These are phyloP conservation scores for Aspergillus sp. DNA, from an alignment of 2,329 filamentous ascomycete species.

Conservation along the genomic window DNA sequence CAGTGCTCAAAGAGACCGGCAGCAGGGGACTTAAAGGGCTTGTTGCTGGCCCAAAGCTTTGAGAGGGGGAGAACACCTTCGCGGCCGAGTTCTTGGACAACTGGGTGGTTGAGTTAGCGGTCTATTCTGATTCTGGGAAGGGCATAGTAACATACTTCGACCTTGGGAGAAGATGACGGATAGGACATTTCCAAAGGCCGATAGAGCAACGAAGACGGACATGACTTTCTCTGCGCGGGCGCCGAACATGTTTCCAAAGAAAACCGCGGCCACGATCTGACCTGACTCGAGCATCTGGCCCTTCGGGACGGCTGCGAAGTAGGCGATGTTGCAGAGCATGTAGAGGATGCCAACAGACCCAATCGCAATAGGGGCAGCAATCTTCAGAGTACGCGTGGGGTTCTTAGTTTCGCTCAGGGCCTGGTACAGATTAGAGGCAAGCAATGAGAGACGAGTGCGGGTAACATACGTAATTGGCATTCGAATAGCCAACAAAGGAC, in stretches of 20 bases:
- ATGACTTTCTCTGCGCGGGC: slow-evolving; percentile 54
- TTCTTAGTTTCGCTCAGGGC: slow-evolving; percentile 57
- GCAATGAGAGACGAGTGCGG: neutral
- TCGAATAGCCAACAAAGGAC: slow-evolving; percentile 61
- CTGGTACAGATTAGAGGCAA: slow-evolving; percentile 25
- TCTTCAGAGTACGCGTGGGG: slow-evolving; percentile 58
- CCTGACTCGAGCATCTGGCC: slow-evolving; percentile 56
- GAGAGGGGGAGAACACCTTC: slow-evolving; percentile 68
- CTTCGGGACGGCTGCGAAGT: slow-evolving; percentile 59
- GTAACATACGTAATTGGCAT: slow-evolving; percentile 60
- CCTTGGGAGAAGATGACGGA: slow-evolving; percentile 55
- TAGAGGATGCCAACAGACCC: slow-evolving; percentile 56
- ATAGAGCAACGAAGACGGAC: slow-evolving; percentile 61
- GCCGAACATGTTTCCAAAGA: slow-evolving; percentile 63
- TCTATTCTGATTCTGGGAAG: neutral
- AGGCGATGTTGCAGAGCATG: slow-evolving; percentile 59
- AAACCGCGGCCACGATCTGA: slow-evolving; percentile 56
- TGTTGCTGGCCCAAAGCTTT: slow-evolving; percentile 67
- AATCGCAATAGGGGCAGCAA: slow-evolving; percentile 57
- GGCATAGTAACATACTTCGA: slow-evolving; percentile 30
- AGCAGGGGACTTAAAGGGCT: slow-evolving; percentile 66
- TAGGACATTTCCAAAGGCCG: slow-evolving; percentile 62
- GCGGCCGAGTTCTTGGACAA: slow-evolving; percentile 62
- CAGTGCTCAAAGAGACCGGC: slow-evolving; percentile 62
- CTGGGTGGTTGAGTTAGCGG: slow-evolving; percentile 18